These are phyloP conservation scores for Clathrus columnatus DNA, from an alignment of 768 basidiomycete genomes.

Conservation along the genomic window DNA sequence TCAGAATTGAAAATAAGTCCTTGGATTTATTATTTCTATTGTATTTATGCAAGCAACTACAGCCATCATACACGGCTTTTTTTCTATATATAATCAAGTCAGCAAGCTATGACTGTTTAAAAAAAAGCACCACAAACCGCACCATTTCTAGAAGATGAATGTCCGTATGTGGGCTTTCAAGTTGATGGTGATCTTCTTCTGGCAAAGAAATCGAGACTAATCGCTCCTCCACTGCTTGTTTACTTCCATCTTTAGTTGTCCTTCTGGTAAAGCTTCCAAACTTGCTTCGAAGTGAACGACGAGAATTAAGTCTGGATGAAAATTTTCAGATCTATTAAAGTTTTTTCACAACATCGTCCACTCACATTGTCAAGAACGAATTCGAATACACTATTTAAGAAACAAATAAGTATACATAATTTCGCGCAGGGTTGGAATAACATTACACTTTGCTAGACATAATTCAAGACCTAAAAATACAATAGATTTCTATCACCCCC, in stretches of 20 bases:
- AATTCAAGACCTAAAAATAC: not conserved
- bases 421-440: not conserved
- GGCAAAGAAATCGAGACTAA: not conserved
- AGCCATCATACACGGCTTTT: not conserved
- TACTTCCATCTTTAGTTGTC: not conserved
- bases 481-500: not conserved
- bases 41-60: no score
- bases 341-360: not conserved
- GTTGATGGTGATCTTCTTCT: no score
- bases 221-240: not conserved
- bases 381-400: conserved; percentile 2
- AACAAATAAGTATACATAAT: not conserved
- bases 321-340: not conserved
- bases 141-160: not conserved
- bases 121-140: no score
- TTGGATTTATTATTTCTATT: no score
- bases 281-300: not conserved
- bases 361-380: conserved; percentile 5
- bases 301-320: conserved; percentile 3
- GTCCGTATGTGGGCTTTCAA: not conserved
- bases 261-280: not conserved
- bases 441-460: conserved; percentile 4
- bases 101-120: no score
- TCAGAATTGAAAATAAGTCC: no score
- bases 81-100: not conserved